Percentiles rank a stretch among this genome's conserved stretches.
Evolutionary conservation across 1,139 yeast genomes (phyloP).

Genomic region (Yamadazyma sp.): DNA sequence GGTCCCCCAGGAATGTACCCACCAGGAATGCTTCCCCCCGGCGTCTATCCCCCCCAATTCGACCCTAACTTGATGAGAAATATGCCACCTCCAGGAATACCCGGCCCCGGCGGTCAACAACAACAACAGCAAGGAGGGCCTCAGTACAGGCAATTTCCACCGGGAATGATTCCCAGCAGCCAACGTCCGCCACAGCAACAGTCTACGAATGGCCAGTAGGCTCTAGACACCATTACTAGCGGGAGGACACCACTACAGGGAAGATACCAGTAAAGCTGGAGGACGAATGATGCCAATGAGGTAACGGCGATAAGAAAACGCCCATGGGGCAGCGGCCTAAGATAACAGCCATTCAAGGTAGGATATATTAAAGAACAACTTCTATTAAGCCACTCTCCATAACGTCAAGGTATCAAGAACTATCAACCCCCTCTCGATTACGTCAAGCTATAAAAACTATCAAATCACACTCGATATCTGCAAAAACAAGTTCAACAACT

Average conservation of each 20-base stretch:
- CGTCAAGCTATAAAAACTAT: too few relatives aligned
- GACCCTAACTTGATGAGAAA: slow-evolving; percentile 8
- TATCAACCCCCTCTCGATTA: too few relatives aligned
- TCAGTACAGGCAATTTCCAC: not conserved
- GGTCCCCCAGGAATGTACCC: slow-evolving; percentile 16
- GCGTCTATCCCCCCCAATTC: slow-evolving; percentile 8
- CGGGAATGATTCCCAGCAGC: not conserved
- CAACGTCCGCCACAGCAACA: not conserved
- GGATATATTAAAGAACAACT: too few relatives aligned
- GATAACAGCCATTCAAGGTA: too few relatives aligned
- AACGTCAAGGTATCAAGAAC: too few relatives aligned
- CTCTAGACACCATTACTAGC: too few relatives aligned
- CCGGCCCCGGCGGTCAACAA: slow-evolving; percentile 7
- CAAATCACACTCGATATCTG: slow-evolving; percentile 53
- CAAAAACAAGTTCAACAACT: slow-evolving; percentile 67
- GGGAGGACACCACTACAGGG: too few relatives aligned
- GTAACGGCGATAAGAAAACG: too few relatives aligned
- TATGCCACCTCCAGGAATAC: slow-evolving; percentile 8
- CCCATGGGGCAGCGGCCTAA: too few relatives aligned
- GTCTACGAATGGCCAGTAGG: not conserved
- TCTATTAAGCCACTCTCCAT: too few relatives aligned
- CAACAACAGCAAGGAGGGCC: slow-evolving; percentile 9
- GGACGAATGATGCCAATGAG: too few relatives aligned
- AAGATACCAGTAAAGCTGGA: too few relatives aligned
- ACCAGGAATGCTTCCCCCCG: slow-evolving; percentile 30